Evolutionary conservation across 441 rosid genomes (phyloP), one percentile per base, ranked within the genome.

Genomic region (Capsella rubella): DNA sequence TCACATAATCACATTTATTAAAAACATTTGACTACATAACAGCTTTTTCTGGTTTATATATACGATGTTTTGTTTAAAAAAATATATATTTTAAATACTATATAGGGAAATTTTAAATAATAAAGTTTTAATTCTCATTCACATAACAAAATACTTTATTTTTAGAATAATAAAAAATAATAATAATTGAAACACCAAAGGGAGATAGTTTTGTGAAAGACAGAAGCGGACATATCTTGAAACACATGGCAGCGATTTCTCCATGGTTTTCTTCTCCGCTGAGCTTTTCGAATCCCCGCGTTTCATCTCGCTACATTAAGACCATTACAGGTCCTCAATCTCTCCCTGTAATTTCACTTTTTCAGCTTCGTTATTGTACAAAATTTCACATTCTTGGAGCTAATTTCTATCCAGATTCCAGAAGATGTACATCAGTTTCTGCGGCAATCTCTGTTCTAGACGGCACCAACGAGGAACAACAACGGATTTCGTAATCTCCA

Each of bases 201-300:
- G 18, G 45, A 1, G 34, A 75, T 64, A 63, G 66, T 62, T 58
- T 59, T 0, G 12, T 21, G 40, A 35, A 40, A 35, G 11, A 8
- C 21, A 71, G 73, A 71, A 72, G 50, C 27, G 18, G 54, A 73
- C 70, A 69, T 77, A 60, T 83, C 84, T 72, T 54, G 50, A 63
- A 79, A 79, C 29, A 50, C 71, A 88, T 88, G 93, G 93, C 90
- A 51, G 82, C 84, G 46, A 56, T 81, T 76, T 72, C 86, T 50
- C 81, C 81, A 46, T 71, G 83, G 72, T 3, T 67, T 42, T 78
- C 82, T 70, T 43, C 78, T 61, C 78, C 78, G 8, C 81, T 10
- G 28, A 67, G 79, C 76, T 73, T 78, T 35, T 28, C 76, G 75
- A 37, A 59, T 69, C 68, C 56, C 74, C 47, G 42, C 78, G 76